Base-by-base conservation (phyloP, 352 stramenopile genomes). In the Globisporangium canariense region DNA sequence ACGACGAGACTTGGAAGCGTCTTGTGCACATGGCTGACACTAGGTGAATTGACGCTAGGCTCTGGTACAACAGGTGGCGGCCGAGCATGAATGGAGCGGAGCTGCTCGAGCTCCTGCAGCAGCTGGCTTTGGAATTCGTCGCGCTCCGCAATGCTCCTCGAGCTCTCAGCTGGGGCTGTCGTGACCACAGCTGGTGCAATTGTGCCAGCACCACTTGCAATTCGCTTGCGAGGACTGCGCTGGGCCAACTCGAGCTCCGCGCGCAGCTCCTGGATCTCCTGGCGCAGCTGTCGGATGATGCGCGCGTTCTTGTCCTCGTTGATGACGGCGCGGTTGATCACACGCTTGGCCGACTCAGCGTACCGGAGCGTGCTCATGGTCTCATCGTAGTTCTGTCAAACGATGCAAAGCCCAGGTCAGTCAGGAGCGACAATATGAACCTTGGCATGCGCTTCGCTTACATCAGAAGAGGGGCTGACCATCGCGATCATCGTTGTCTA, bases 401-500 rank as follows among this genome's bases (percentile, higher is more conserved):
- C 7, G 7, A 45, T 1, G 14, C 14, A 61, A 16, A 61, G 51
- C 22, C 38, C 18, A 46, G 49, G 13, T 55, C 13, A 55, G 11
- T 38, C 28, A 28, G 25, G 25, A 28, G 25, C 1, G 25, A 28
- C 25, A 28, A 28, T 28, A 28, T 28, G 25, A 28, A 28, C 25
- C 25, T 28, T 28, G 25, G 1, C 9, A 14, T 14, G 11, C 36
- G 36, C 36, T 41, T 20, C 9, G 53, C 66, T 43, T 71, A 91
- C 82, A 34, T 92, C 83, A 14, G 82, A 83, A 0, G 86, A 79
- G 0, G 86, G 86, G 20, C 83, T 91, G 46, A 93, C 76, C 85
- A 93, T 93, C 1, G 86, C 83, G 50, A 95, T 80, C 85, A 95
- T 95, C n/a, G 86, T 95, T 25, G 85, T 95, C 85, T 90, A 20